Base-by-base conservation (phyloP, 768 basidiomycete genomes). In the Melanogaster broomeanus region DNA sequence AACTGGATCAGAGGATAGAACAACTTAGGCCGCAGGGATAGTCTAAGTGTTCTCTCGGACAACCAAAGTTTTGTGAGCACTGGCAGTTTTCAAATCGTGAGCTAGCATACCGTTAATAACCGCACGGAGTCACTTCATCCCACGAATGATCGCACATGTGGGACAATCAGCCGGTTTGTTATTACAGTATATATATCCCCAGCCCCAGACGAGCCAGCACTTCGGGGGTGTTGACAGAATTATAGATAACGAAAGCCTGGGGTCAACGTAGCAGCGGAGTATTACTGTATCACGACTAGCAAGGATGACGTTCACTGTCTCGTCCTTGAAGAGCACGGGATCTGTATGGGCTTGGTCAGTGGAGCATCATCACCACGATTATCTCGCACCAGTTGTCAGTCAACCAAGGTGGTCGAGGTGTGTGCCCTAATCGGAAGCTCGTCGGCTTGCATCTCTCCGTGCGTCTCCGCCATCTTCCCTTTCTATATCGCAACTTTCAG, bases 51-150 rank as follows among this genome's bases (percentile, higher is more conserved):
- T n/a, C 60, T 84, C 83, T 74, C 50, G 16, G 42, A 28, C 6
- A 43, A 42, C 25, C 12, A 5, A 12, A 12, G 7, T 41, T 2
- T 15, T 43, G 54, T 44, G 34, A 34, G 41, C 16, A 28, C 8
- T 35, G 30, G 35, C 27, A 16, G 2, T 35, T 28, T 8, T 31
- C 31, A 46, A 12, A n/a, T 10, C 12, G 7, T 13, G 34, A 43
- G 1, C 10, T 42, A 52, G 45, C 61, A 6, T 37, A 81, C 83
- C 84, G 53, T 87, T 85, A 42, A 86, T 78, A 6, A 85, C 80
- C 2, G 85, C 85, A 10, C 83, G 73, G 1, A 86, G 70, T 55
- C 78, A 85, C 59, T 79, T 85, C 80, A 86, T 83, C 8, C 80
- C 78, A 28, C 76, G 73, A 46, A 87, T 77, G 47, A 79, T 75